Conservation (phyloP, 495 filamentous ascomycete genomes). For the Xylaria sp. region DNA sequence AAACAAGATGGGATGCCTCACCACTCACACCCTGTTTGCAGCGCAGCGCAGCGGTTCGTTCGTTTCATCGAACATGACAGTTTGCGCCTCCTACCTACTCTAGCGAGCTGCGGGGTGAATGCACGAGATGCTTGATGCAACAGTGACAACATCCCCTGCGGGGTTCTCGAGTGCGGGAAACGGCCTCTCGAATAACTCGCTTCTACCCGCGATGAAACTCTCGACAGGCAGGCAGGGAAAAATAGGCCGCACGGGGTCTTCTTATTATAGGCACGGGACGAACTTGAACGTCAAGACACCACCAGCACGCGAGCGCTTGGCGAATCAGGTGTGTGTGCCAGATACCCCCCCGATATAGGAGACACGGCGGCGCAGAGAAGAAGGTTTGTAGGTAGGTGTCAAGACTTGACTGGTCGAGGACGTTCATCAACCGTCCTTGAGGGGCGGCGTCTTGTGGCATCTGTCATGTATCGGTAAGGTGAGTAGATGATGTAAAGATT, state of each 20-base stretch:
- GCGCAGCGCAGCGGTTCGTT: constrained; percentile 2
- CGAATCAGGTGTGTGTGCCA: not conserved
- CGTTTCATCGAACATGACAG: constrained; percentile 2
- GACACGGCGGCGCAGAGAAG: not conserved
- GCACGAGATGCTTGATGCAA: constrained; percentile 10
- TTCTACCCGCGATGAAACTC: not conserved
- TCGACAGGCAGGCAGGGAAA: not conserved
- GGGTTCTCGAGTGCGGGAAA: not conserved
- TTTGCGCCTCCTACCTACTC: not conserved
- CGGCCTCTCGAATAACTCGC: not conserved
- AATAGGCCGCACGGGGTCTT: not conserved
- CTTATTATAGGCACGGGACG: constrained; percentile 17
- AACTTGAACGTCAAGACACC: not conserved
- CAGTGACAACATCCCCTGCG: constrained; percentile 9
- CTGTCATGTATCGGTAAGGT: not conserved
- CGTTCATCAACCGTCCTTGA: not conserved
- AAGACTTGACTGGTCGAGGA: not conserved
- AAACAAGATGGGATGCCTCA: not conserved
- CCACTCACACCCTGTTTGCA: not conserved
- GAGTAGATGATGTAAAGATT: constrained; percentile 5
- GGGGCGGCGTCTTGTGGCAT: not conserved
- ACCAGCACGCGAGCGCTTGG: not conserved
- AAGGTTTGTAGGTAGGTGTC: not conserved
- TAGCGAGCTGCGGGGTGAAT: constrained; percentile 20
- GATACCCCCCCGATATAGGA: not conserved